Percentiles rank a stretch among this genome's conserved stretches.
Evolutionary conservation across 2,329 filamentous ascomycete genomes (phyloP).

Genomic region (Tolypocladium sp.): DNA sequence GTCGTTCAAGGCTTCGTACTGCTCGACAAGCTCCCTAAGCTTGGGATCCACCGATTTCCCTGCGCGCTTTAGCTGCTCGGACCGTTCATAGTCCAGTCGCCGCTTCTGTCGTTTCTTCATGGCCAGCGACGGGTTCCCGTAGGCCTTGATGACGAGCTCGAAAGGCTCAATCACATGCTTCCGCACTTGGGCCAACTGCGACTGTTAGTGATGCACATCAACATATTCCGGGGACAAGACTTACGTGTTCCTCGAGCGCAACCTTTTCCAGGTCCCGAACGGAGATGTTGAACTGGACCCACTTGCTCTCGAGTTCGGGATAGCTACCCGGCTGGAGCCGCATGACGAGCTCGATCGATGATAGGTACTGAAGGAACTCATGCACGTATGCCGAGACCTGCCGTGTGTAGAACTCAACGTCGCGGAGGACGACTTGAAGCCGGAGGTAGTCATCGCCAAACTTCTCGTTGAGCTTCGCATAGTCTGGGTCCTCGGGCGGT

Average conservation of each 20-base stretch:
- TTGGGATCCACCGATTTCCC: conserved; percentile 86
- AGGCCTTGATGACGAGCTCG: conserved; percentile 66
- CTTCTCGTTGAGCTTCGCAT: conserved; percentile 71
- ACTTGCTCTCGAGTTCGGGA: conserved; percentile 86
- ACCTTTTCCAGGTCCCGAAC: conserved; percentile 79
- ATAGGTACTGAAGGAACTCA: conserved; percentile 71
- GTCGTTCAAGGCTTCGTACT: conserved; percentile 86
- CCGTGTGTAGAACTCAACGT: conserved; percentile 89
- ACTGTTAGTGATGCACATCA: neutral
- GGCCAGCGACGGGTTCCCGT: conserved; percentile 74
- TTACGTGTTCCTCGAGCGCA: conserved; percentile 76
- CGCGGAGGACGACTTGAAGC: conserved; percentile 82
- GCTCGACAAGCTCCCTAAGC: conserved; percentile 72
- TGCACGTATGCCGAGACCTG: conserved; percentile 72
- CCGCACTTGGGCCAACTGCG: conserved; percentile 54
- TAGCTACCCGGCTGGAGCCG: conserved; percentile 61
- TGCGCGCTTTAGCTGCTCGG: conserved; percentile 64
- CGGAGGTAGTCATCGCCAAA: conserved; percentile 91
- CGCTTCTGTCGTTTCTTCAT: conserved; percentile 94
- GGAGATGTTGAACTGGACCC: conserved; percentile 81
- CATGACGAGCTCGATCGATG: conserved; percentile 76
- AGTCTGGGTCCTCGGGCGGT: conserved; percentile 70
- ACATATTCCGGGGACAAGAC: conserved; percentile 15
- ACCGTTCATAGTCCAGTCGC: conserved; percentile 80
- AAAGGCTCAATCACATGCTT: conserved; percentile 82